Evolutionary conservation across 768 basidiomycete genomes (phyloP).

Genomic region (Infundibulicybe gibba): DNA sequence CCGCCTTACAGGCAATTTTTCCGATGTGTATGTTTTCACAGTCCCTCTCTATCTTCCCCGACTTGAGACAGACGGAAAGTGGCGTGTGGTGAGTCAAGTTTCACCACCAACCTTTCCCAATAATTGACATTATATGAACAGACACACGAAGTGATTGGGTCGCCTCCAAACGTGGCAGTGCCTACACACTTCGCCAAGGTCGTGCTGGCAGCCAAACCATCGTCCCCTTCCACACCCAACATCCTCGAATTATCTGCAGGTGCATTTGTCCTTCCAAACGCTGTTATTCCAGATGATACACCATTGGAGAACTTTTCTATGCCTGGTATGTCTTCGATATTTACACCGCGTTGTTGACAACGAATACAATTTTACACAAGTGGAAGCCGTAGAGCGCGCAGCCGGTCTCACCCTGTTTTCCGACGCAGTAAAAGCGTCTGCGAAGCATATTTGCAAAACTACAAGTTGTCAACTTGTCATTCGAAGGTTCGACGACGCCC

Average conservation of each 20-base stretch:
- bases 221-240: constrained; percentile 69
- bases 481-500: constrained; percentile 87
- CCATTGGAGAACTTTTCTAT: constrained; percentile 78
- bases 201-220: constrained; percentile 72
- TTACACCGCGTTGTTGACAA: background rate
- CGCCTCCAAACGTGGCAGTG: constrained; percentile 85
- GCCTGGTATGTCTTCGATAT: constrained; percentile 52
- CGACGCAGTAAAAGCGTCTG: constrained; percentile 63
- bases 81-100: constrained; percentile 74
- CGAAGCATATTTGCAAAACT: constrained; percentile 86
- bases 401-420: constrained; percentile 89
- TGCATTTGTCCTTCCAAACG: constrained; percentile 95
- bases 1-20: constrained; percentile 77
- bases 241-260: constrained; percentile 79
- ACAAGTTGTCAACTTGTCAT: constrained; percentile 88
- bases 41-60: constrained; percentile 94
- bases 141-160: constrained; percentile 94
- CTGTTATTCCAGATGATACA: constrained; percentile 82
- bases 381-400: constrained; percentile 89
- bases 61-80: constrained; percentile 86
- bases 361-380: constrained; percentile 31
- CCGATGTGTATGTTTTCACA: constrained; percentile 97
- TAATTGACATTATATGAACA: constrained; percentile 20
- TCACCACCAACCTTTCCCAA: too few relatives aligned
- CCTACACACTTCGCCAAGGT: constrained; percentile 99